These are phyloP conservation scores for Arachnopeziza araneosa DNA, from an alignment of 2,329 filamentous ascomycete species.

Conservation along the genomic window DNA sequence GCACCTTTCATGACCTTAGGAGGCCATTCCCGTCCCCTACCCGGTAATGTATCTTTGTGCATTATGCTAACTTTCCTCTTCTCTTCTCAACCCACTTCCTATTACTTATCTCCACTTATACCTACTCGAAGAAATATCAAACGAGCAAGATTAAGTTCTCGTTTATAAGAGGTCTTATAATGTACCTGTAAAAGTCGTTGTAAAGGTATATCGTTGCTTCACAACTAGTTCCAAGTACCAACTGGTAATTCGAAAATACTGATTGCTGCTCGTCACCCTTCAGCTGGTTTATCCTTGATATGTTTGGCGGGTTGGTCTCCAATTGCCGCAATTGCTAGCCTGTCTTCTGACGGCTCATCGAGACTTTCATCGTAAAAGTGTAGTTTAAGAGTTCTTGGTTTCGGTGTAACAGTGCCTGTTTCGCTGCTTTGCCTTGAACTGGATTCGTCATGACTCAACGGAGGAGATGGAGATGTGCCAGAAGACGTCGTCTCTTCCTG, in stretches of 20 bases:
- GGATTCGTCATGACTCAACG: background rate
- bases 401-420: conserved; percentile 11
- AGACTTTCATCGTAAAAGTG: conserved; percentile 15
- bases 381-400: background rate
- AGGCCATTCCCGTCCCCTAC: background rate
- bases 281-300: background rate
- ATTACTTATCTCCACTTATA: background rate
- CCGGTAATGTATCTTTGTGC: background rate
- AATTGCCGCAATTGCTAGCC: background rate
- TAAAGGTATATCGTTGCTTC: background rate
- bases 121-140: background rate
- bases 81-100: no score
- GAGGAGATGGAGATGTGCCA: conserved; percentile 5
- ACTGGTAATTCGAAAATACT: background rate
- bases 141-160: background rate
- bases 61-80: no score
- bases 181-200: background rate
- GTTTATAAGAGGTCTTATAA: background rate
- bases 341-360: background rate
- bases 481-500: conserved; percentile 5
- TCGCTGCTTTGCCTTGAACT: conserved; percentile 8
- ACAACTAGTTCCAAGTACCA: background rate
- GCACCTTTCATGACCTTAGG: background rate
- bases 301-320: background rate
- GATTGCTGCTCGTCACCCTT: background rate